A percentile compares a stretch with the other conserved stretches of the same genome.
Evolutionary conservation across 1,284 basidiomycete species (phyloP).

Genomic region (Malassezia sympodialis): DNA sequence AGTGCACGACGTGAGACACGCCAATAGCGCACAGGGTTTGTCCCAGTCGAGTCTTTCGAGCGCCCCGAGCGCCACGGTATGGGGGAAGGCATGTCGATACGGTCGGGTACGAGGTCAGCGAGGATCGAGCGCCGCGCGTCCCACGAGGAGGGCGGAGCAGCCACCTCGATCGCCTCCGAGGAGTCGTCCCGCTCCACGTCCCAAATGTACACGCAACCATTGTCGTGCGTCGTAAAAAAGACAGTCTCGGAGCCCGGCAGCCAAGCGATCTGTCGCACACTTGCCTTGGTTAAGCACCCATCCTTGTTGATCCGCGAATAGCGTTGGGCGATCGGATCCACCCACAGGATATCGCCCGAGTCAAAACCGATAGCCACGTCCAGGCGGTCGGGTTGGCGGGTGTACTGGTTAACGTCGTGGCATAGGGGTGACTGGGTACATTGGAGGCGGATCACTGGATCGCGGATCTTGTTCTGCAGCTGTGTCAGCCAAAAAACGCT

Average conservation of each 20-base stretch:
- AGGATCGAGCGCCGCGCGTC: not conserved
- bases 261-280: conserved; percentile 76
- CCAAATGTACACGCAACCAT: conserved; percentile 76
- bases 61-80: not conserved
- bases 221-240: conserved; percentile 80
- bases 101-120: not conserved
- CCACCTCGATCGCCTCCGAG: conserved; percentile 4
- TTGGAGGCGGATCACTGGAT: conserved; percentile 66
- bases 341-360: conserved; percentile 70
- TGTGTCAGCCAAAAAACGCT: conserved; percentile 34
- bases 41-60: not conserved
- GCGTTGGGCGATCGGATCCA: conserved; percentile 70
- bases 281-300: conserved; percentile 66
- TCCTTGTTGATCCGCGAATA: conserved; percentile 87
- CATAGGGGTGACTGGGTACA: conserved; percentile 68
- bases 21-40: conserved; percentile 41
- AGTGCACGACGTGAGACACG: conserved; percentile 21
- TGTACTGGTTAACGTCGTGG: conserved; percentile 70
- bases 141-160: conserved; percentile 1
- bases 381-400: conserved; percentile 64
- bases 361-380: conserved; percentile 87
- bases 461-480: conserved; percentile 25
- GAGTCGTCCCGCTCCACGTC: conserved; percentile 83
- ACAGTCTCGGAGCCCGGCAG: conserved; percentile 63
- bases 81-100: not conserved